phyloP scores from a whole-genome alignment of 2,329 filamentous ascomycete species.

The Nemania bipapillata region DNA sequence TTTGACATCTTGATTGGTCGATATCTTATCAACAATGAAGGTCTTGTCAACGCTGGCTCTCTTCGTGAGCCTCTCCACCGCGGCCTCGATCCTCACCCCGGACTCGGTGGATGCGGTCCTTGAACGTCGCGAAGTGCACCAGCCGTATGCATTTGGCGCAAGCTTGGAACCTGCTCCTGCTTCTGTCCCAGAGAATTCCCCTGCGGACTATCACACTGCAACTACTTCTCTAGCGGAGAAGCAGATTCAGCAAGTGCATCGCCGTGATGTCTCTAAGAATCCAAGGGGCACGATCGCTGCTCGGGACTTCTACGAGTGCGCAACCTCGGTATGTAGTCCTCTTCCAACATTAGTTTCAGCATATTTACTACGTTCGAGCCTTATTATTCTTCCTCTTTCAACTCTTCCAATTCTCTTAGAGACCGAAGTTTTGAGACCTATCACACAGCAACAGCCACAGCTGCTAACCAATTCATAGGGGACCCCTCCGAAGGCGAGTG shows the following conservation, averaged over 20 bases:
- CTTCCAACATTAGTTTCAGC: background rate
- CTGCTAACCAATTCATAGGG: constrained; percentile 41
- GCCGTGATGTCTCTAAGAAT: constrained; percentile 36
- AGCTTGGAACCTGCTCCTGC: background rate
- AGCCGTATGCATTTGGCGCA: constrained; percentile 33
- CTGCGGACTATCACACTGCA: constrained; percentile 41
- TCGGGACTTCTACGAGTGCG: constrained; percentile 53
- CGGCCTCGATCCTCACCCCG: constrained; percentile 39
- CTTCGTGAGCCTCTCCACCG: constrained; percentile 42
- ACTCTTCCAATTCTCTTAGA: too few relatives aligned
- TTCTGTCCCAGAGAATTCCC: constrained; percentile 20
- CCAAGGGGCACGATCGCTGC: constrained; percentile 40
- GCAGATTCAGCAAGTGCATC: constrained; percentile 35
- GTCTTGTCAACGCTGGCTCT: constrained; percentile 42
- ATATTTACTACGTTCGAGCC: too few relatives aligned
- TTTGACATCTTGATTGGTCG: background rate
- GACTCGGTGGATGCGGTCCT: background rate
- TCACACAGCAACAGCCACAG: background rate
- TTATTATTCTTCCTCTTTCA: too few relatives aligned
- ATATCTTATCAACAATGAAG: constrained; percentile 44
- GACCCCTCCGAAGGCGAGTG: constrained; percentile 45
- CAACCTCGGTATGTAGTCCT: constrained; percentile 46
- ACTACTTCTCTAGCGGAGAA: constrained; percentile 40
- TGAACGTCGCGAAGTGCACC: constrained; percentile 31
- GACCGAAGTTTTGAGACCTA: background rate